Conservation (phyloP, 2,329 filamentous ascomycete species). For the Aspergillus novofumigatus region DNA sequence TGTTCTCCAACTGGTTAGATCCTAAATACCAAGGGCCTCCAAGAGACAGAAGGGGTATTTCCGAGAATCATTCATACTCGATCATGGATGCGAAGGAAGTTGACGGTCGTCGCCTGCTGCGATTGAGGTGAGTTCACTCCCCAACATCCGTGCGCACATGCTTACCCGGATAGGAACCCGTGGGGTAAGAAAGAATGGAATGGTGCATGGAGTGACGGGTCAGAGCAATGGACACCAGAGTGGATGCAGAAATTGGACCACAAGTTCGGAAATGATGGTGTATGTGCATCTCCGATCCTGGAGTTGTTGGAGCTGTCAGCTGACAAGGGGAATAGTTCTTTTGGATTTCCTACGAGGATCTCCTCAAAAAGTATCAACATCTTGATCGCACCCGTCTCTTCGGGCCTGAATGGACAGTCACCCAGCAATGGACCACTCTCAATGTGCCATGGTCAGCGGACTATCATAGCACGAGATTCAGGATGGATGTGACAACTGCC, state of each 20-base stretch:
- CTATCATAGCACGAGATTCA: slow-evolving; percentile 59
- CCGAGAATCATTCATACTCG: slow-evolving; percentile 53
- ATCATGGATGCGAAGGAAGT: slow-evolving; percentile 59
- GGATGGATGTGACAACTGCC: slow-evolving; percentile 48
- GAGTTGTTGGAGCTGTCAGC: neutral
- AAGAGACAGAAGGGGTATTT: slow-evolving; percentile 41
- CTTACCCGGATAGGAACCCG: slow-evolving; percentile 58
- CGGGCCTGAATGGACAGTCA: slow-evolving; percentile 56
- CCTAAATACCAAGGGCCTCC: slow-evolving; percentile 31
- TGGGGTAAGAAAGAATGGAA: slow-evolving; percentile 81
- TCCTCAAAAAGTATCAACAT: slow-evolving; percentile 55
- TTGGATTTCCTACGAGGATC: slow-evolving; percentile 58
- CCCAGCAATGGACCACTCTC: slow-evolving; percentile 58
- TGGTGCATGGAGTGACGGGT: slow-evolving; percentile 77
- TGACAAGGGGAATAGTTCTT: slow-evolving; percentile 40
- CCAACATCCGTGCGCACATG: neutral
- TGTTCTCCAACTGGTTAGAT: slow-evolving; percentile 44
- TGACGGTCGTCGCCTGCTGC: slow-evolving; percentile 59
- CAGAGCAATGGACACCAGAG: slow-evolving; percentile 77
- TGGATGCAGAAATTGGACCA: slow-evolving; percentile 70
- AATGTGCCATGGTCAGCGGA: slow-evolving; percentile 59
- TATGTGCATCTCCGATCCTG: slow-evolving; percentile 13
- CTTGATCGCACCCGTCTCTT: slow-evolving; percentile 60
- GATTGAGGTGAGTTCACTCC: slow-evolving; percentile 49
- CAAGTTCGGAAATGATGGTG: slow-evolving; percentile 72